Percentiles rank a stretch among this genome's conserved stretches.
These are phyloP conservation scores for Fusarium luffae DNA, from an alignment of 2,329 filamentous ascomycete genomes.

Conservation along the genomic window DNA sequence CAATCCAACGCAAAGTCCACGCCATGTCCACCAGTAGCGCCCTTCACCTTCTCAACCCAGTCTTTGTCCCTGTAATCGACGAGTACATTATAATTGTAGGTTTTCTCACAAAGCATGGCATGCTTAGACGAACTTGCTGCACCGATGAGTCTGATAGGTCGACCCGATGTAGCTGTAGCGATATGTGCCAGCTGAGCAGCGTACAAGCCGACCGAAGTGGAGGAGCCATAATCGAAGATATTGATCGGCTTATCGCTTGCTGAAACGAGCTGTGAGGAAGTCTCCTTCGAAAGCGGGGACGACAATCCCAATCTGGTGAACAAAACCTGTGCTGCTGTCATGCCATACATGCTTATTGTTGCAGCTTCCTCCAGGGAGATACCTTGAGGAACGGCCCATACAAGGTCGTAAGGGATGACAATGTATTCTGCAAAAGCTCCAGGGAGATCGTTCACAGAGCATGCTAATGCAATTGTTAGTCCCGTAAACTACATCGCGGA, in stretches of 20 bases:
- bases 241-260: neutral
- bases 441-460: conserved; percentile 54
- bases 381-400: conserved; percentile 51
- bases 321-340: conserved; percentile 57
- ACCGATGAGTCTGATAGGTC: conserved; percentile 43
- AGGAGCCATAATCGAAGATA: conserved; percentile 50
- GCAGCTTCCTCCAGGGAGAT: conserved; percentile 53
- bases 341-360: conserved; percentile 53
- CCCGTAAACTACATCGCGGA: fast-evolving
- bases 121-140: conserved; percentile 45
- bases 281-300: conserved; percentile 45
- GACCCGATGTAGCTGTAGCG: conserved; percentile 9
- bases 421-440: conserved; percentile 60
- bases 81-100: conserved; percentile 53
- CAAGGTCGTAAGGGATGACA: conserved; percentile 49
- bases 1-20: conserved; percentile 54
- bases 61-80: conserved; percentile 52
- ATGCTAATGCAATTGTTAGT: conserved; percentile 39
- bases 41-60: conserved; percentile 50
- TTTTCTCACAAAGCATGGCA: conserved; percentile 43
- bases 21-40: conserved; percentile 39
- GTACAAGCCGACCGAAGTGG: conserved; percentile 50
- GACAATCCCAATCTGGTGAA: conserved; percentile 52
- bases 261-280: fast-evolving
- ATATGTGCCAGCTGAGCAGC: conserved; percentile 46